Evolutionary conservation across 345 rosid species (phyloP).

Genomic region (Populus nigra): DNA sequence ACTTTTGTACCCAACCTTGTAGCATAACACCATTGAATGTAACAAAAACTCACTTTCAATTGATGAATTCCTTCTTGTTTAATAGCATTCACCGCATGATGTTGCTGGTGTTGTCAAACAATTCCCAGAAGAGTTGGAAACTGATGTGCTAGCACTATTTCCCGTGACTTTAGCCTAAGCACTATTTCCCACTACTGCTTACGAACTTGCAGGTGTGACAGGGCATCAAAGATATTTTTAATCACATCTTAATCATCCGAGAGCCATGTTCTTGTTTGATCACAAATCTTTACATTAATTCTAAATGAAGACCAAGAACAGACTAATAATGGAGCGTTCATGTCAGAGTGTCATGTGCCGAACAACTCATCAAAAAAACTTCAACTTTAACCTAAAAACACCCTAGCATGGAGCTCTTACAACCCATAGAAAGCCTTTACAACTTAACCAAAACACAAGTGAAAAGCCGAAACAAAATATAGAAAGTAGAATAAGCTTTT

Average conservation of each 20-base stretch:
- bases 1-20: not conserved
- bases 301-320: not conserved
- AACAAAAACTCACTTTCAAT: not conserved
- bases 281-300: not conserved
- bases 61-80: not conserved
- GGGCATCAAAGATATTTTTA: not conserved
- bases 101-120: not conserved
- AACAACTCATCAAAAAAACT: not conserved
- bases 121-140: not conserved
- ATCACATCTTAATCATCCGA: not conserved
- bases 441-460: not conserved
- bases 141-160: not conserved
- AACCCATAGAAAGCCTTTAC: conserved; percentile 5
- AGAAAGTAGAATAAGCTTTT: not conserved
- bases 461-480: not conserved
- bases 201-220: not conserved
- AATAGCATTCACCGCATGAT: not conserved
- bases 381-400: not conserved
- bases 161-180: too few species aligned
- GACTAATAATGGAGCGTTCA: not conserved
- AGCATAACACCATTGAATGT: not conserved
- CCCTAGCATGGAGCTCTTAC: conserved; percentile 9
- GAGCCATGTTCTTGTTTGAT: not conserved
- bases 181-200: too few species aligned
- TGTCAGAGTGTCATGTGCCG: conserved; percentile 11